Base-by-base conservation (phyloP, 2,329 filamentous ascomycete genomes). In the Clonostachys sp. region DNA sequence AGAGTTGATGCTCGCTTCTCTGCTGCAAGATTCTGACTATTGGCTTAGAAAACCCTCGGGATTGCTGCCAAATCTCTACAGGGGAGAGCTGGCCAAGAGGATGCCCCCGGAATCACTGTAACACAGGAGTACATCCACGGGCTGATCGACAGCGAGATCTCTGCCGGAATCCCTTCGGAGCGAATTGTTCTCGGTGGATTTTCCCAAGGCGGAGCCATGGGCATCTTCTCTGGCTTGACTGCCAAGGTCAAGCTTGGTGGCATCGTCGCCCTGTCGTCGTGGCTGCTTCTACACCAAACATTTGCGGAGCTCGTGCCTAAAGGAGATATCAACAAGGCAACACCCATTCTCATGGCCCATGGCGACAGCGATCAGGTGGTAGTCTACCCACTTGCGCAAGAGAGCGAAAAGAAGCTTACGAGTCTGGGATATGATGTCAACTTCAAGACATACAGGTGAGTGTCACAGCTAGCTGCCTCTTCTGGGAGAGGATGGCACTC, bases 141-240 rank as follows among this genome's bases (percentile, higher is more conserved):
- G 38, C 78, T 97, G 45, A 88, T 97, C 65, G 82, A 89, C 60
- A 73, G 82, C 51, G 90, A 96, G 69, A 82, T 95, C 47, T 81
- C 86, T 47, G 79, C 84, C 47, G 91, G 91, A 50, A 94, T 96
- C 55, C 81, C 89, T 1, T 75, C 89, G 1, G 82, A 88, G 49
- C 86, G 91, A 46, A 91, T 99, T 59, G 81, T 97, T 16, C 70
- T 97, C 7, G 92, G 89, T 34, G 88, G 89, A 39, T 94, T 92
- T 74, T 88, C 83, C 20, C 83, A 97, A 68, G 92, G 92, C 50
- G 92, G 89, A 45, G 91, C 91, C 48, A 90, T 96, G 76, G 83
- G 89, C 17, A 68, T 97, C 38, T 82, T 96, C 60, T 77, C 87
- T 0, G 91, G 89, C 6, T 69, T 95, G 40, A 95, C 91, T 5